Evolutionary conservation across 148 eudicot genomes (phyloP).

Genomic region (Silene conica): DNA sequence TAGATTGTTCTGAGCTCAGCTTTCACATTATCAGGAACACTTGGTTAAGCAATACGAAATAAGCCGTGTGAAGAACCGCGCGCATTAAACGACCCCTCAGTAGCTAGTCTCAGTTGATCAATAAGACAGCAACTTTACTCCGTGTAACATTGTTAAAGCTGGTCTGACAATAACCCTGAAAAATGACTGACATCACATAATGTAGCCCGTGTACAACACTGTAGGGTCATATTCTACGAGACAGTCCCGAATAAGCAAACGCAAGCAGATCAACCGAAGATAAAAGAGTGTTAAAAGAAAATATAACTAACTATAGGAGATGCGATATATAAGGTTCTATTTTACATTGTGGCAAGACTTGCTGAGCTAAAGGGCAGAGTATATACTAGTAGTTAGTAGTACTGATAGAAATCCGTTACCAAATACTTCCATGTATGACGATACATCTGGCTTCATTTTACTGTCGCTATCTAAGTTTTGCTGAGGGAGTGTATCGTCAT

Average conservation of each 20-base stretch:
- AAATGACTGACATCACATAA: too few species aligned
- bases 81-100: conserved; percentile 67
- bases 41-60: conserved; percentile 55
- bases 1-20: conserved; percentile 50
- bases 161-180: too few species aligned
- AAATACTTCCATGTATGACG: not conserved
- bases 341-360: conserved; percentile 1
- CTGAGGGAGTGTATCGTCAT: not conserved
- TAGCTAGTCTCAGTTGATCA: conserved; percentile 37
- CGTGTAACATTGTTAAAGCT: too few species aligned
- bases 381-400: not conserved
- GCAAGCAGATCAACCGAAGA: not conserved
- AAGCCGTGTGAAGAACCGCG: conserved; percentile 59
- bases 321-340: not conserved
- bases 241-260: not conserved
- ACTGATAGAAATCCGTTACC: not conserved
- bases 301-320: not conserved
- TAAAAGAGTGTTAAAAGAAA: not conserved
- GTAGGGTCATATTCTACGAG: not conserved
- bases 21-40: conserved; percentile 47
- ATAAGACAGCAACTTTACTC: too few species aligned
- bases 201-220: too few species aligned
- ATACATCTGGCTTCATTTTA: not conserved
- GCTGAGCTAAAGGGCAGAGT: not conserved
- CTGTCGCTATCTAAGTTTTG: not conserved